Percentiles rank a stretch among this genome's conserved stretches.
These are phyloP conservation scores for Colletotrichum plurivorum DNA, from an alignment of 2,329 filamentous ascomycete genomes.

Conservation along the genomic window DNA sequence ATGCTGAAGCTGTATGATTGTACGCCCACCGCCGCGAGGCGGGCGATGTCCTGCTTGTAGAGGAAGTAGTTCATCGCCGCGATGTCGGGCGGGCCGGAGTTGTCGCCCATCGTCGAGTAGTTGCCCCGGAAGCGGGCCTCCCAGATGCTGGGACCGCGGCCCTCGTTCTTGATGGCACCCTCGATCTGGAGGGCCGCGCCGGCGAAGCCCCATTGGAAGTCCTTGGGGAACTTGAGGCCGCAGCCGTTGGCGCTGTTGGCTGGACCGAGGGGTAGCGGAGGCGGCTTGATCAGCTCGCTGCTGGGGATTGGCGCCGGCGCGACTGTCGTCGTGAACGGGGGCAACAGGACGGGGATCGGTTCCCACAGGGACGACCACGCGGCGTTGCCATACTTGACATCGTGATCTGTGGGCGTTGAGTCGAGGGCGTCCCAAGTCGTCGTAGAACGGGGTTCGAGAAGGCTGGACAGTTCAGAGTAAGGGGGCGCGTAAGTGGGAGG, in stretches of 20 bases:
- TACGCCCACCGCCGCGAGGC: conserved; percentile 65
- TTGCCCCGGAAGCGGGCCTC: conserved; percentile 6
- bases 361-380: conserved; percentile 53
- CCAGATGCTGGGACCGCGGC: conserved; percentile 13
- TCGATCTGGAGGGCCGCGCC: conserved; percentile 26
- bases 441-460: conserved; percentile 10
- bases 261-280: neutral
- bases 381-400: conserved; percentile 45
- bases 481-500: neutral
- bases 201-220: conserved; percentile 32
- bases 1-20: conserved; percentile 67
- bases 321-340: conserved; percentile 59
- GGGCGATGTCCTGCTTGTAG: conserved; percentile 70
- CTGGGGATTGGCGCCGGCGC: conserved; percentile 68
- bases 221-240: conserved; percentile 57
- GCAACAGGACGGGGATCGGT: conserved; percentile 50
- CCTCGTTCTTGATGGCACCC: conserved; percentile 17
- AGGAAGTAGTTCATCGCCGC: conserved; percentile 65
- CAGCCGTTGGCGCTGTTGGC: neutral
- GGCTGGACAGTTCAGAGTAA: neutral
- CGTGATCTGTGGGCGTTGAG: conserved; percentile 12
- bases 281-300: conserved; percentile 57
- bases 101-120: conserved; percentile 45
- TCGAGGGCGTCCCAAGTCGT: conserved; percentile 4
- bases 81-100: conserved; percentile 1